Conservation (phyloP, 116 monocot genomes). For the Zostera marina region DNA sequence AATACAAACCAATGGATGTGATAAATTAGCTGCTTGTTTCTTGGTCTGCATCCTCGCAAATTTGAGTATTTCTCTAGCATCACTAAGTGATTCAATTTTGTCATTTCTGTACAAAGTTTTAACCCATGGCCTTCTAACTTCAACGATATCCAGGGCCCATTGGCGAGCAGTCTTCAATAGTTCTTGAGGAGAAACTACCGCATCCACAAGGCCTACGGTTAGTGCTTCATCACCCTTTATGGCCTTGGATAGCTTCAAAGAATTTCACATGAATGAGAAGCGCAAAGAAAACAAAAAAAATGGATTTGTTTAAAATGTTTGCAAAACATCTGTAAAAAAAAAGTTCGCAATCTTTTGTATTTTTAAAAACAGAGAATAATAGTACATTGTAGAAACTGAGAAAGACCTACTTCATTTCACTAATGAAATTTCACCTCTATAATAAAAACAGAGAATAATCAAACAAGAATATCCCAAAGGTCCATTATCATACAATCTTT, state of each 20-base stretch:
- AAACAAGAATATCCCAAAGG: no score
- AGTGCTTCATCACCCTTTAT: constrained; percentile 74
- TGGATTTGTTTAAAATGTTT: no score
- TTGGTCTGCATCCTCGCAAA: constrained; percentile 73
- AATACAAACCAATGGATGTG: constrained; percentile 70
- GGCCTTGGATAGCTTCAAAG: constrained; percentile 58
- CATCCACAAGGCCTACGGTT: constrained; percentile 65
- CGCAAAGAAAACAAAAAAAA: background rate
- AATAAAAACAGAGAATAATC: no score
- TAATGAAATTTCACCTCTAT: no score
- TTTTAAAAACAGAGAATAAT: no score
- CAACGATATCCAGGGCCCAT: constrained; percentile 79
- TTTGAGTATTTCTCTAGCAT: constrained; percentile 81
- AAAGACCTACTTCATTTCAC: no score
- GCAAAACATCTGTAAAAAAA: no score
- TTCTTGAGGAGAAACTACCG: constrained; percentile 49
- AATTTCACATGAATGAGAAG: background rate
- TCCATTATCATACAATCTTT: no score
- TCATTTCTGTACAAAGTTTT: constrained; percentile 79
- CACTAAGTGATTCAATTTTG: constrained; percentile 65
- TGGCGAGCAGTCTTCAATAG: constrained; percentile 48
- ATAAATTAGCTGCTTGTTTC: constrained; percentile 60
- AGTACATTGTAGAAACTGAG: no score
- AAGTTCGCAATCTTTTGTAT: background rate
- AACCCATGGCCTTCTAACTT: constrained; percentile 64